Base-by-base conservation (phyloP, 331 rosid genomes). In the Quercus tomentella region DNA sequence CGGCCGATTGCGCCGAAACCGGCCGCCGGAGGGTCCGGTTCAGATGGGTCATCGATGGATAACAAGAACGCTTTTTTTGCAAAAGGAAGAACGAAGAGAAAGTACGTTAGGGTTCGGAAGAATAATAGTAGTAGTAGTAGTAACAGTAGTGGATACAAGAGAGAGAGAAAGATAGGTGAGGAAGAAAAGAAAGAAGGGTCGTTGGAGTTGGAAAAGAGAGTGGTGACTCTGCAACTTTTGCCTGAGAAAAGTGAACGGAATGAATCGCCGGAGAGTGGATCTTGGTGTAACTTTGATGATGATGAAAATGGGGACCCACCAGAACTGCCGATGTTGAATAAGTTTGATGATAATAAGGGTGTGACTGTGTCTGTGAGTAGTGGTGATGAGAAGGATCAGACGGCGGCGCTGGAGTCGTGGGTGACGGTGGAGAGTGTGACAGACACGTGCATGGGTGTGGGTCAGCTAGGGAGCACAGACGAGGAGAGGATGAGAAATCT, bases 1-100 rank as follows among this genome's bases (percentile, higher is more conserved):
- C 93, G 98, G 2, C 98, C 99, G 73, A 95, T 95, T 76, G 99
- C 99, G 8, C 99, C 99, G 0, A 95, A 95, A 35, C 98, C 99
- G 0, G 87, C 82, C 33, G 23, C 73, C 45, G 87, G 91, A 2
- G 71, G 69, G 7, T 61, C 81, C 1, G 57, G 14, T 21, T 2
- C 83, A 1, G 73, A 81, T 16, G 67, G 66, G 0, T 26, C 49
- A 4, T 56, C 75, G 51, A 21, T 57, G 2, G 84, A 61, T 1
- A 33, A 20, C 25, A 83, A 79, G 18, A 81, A 55, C 77, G 2
- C 30, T 37, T 16, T 71, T 51, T 21, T 49, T 76, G 33, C 79
- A 16, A 62, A 45, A 43, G 37, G 86, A 76, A 89, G 97, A 75
- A 56, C 70, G 4, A 95, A 93, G 88, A 84, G 99, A 56, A 95